Evolutionary conservation across 345 rosid genomes (phyloP).

Genomic region (Gossypium arboreum): DNA sequence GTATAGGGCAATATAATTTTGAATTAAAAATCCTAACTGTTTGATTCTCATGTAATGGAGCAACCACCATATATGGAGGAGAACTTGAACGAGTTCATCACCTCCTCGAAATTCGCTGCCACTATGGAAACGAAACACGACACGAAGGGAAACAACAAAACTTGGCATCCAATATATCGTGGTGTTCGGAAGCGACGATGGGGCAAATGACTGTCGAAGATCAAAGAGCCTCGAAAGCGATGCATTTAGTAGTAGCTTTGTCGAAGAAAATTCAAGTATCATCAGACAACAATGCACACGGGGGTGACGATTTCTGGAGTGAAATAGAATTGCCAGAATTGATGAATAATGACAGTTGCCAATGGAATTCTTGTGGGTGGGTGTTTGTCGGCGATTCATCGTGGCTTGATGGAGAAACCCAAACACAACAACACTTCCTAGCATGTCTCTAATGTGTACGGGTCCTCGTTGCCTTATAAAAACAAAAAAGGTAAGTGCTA

Average conservation of each 20-base stretch:
- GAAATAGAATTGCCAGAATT: constrained; percentile 72
- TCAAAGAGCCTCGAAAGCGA: constrained; percentile 81
- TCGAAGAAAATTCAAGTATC: constrained; percentile 24
- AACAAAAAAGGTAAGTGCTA: too few species aligned
- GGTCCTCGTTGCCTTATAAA: too few species aligned
- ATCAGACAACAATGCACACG: constrained; percentile 2
- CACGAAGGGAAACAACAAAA: constrained; percentile 21
- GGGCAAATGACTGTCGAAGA: constrained; percentile 94
- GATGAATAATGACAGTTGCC: constrained; percentile 25
- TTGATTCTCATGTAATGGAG: constrained; percentile 37
- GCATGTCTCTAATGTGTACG: constrained; percentile 39
- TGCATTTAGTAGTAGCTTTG: constrained; percentile 25
- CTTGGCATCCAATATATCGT: constrained; percentile 57
- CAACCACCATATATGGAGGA: constrained; percentile 36
- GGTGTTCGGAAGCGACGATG: constrained; percentile 77
- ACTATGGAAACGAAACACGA: not conserved
- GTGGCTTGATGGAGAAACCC: constrained; percentile 50
- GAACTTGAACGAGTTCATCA: constrained; percentile 23
- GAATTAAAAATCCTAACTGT: too few species aligned
- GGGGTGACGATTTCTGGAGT: constrained; percentile 60
- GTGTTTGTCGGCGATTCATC: constrained; percentile 31
- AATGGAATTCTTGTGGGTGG: constrained; percentile 38
- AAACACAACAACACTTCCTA: constrained; percentile 32
- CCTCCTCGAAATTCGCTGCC: not conserved
- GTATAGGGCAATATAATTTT: too few species aligned